Evolutionary conservation across 2,329 filamentous ascomycete genomes (phyloP), one percentile per base, ranked within the genome.

Genomic region (Volutella citrinella): DNA sequence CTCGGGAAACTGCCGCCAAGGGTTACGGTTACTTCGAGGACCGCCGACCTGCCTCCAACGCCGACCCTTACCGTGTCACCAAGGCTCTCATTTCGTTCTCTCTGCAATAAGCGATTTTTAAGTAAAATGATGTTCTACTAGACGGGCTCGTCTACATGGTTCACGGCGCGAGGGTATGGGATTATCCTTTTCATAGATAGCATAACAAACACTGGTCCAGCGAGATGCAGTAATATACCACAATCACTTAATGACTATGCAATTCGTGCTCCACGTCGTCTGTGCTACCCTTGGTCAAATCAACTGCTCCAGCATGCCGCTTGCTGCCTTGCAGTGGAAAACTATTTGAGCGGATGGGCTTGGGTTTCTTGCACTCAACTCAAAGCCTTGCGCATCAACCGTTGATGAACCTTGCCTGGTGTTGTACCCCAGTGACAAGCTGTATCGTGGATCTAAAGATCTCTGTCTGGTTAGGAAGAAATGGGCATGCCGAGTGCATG

Each of bases 21-120:
- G 88, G 88, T 65, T 93, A 85, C 71, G 90, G 90, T 47, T 96
- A 96, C 78, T 95, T 96, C 50, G 89, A 96, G 67, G 84, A 89
- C 49, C 78, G 84, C 60, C 78, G 84, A 46, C 83, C 84, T 38
- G 89, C 89, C 36, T 91, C 85, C 59, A 94, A 93, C 65, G 87
- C 81, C 46, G 86, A 90, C 65, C 87, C 87, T 42, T 93, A 94
- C 70, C 85, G 88, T 67, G 71, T 79, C 38, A 87, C 86, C 44
- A 84, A 82, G 65, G 86, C 88, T 57, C 81, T 90, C 44, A 34
- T 52, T 2, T 45, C 49, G 16, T 51, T 36, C 28, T 52, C 42
- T 37, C 22, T 45, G 36, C 19, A 38, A 34, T 45, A 42, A 44
- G 30, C 30, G 38, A 22, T 22, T 22, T 8, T 31, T 30, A 35